Base-by-base conservation (phyloP, 1,139 yeast species). In the Kodamaea anthophila region DNA sequence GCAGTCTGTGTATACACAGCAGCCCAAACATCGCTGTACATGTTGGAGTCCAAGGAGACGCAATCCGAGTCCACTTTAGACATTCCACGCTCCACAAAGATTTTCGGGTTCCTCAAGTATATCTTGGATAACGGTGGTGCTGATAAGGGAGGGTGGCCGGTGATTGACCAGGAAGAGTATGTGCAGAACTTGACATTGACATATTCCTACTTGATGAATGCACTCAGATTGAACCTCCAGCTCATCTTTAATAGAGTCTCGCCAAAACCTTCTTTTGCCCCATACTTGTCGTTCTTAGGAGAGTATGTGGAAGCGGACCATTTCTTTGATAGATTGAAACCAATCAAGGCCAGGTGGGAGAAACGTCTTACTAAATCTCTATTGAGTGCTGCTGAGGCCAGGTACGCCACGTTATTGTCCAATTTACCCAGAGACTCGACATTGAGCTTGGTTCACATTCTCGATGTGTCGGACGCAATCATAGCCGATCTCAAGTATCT, bases 341-440 rank as follows among this genome's bases (percentile, higher is more conserved):
- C 67, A 3, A 43, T 68, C 5, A 56, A 65, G 16, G 57, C 63
- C 23, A 66, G 65, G 40, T 74, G 79, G 76, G 65, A 76, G 28
- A 70, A 65, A 39, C 61, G 61, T 31, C 51, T 79, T 8, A 62
- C 67, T 9, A 69, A 66, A 24, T 44, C 74, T 0, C 53, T 80
- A 7, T 55, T 74, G 13, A 59, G 69, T 12, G 64, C 74, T 0
- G 69, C 86, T 2, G 85, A 78, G 38, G 42, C 53, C 3, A 68
- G 77, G 41, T 84, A 84, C 44, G 76, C 77, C 10, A 68, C 69
- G 7, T 50, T 77, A 13, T 58, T 83, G 18, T 60, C 67, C 6
- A 58, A 58, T n/a, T 57, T 82, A 13, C 93, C 94, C 0, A 60
- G 84, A 36, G 88, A 82, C 45, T 64, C 67, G 34, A 62, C 79